Base-by-base conservation (phyloP, 1,284 basidiomycete species). In the Malassezia japonica region DNA sequence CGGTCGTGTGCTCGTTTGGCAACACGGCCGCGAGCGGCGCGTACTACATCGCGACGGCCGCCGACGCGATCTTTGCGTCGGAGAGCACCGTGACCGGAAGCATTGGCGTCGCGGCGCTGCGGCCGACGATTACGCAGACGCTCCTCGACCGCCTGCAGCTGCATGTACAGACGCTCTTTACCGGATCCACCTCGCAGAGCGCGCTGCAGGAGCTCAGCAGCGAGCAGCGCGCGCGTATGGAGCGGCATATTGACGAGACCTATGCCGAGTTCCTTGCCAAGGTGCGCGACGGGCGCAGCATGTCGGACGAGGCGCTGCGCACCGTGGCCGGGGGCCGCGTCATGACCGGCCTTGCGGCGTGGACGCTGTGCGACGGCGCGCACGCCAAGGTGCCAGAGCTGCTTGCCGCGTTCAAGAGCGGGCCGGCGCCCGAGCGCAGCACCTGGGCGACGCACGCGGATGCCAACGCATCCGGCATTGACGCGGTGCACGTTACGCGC, bases 51-150 rank as follows among this genome's bases (percentile, higher is more conserved):
- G 61, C 67, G 7, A 60, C 59, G 27, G 64, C 62, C 33, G 66
- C 72, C 2, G 72, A 73, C 40, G 66, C 64, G 13, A 70, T 73
- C 36, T 56, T 70, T n/a, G 69, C 71, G 15, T 57, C 56, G 61
- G 73, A 75, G 37, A 72, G 63, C 15, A 76, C 75, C 10, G 56
- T 76, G 13, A 76, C 75, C 10, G 75, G 75, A 36, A 74, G 72
- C 24, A 75, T 75, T 40, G 73, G 73, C 41, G 67, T 72, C 3
- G 75, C 75, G n/a, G 65, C 74, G 12, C 57, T 76, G 12, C 74
- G 75, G 0, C 75, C 75, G 0, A 74, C 73, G 3, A 64, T 76
- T 56, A 71, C 72, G 0, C 61, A 66, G n/a, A 54, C 60, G 32
- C 74, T 76, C 57, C 74, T 76, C 41, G 75, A 76, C 56, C 64